Evolutionary conservation across 257 asterid species (phyloP), one percentile per base, ranked within the genome.

Genomic region (Phtheirospermum japonicum): DNA sequence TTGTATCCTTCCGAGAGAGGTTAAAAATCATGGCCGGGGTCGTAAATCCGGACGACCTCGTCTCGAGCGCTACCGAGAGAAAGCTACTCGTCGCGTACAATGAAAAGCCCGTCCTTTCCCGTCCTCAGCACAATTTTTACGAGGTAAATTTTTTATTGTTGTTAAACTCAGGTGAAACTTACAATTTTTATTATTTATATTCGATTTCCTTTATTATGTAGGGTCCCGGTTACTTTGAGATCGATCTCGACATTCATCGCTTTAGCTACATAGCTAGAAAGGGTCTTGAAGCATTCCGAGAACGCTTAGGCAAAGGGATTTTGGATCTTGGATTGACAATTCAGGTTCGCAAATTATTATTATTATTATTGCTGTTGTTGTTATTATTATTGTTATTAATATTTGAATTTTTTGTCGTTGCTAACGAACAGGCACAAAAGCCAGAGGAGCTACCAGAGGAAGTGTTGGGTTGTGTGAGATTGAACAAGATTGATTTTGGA

Each of bases 241-340:
- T 90, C 20, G 97, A 90, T 81, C 91, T 90, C 34, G 97, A 90
- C 75, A 90, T 90, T 61, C 97, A 90, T 72, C 86, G 85, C 20
- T 90, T 90, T 74, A 85, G 96, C 87, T 90, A 71, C 83, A 83
- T 90, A 37, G 95, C 97, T 13, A 85, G 97, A 50, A 90, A 77
- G 75, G 97, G 97, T 43, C 82, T 90, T 13, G 96, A 90, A 45
- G 88, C 97, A 11, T 90, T 90, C 73, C 81, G 82, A 16, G 90
- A 83, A 32, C 94, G 95, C 3, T 51, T 90, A 52, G 79, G 70
- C 61, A 73, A 79, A 11, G 95, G 90, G 39, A 83, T 90, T 53
- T 63, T 90, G 45, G 83, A 90, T 77, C 77, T 90, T 53, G 97
- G 95, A 36, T 67, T 90, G 73, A 87, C 97, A 13, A 85, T 90